Percentiles rank a stretch among this genome's conserved stretches.
Conservation (phyloP, 2,329 filamentous ascomycete species). For the Xylogone sp. region DNA sequence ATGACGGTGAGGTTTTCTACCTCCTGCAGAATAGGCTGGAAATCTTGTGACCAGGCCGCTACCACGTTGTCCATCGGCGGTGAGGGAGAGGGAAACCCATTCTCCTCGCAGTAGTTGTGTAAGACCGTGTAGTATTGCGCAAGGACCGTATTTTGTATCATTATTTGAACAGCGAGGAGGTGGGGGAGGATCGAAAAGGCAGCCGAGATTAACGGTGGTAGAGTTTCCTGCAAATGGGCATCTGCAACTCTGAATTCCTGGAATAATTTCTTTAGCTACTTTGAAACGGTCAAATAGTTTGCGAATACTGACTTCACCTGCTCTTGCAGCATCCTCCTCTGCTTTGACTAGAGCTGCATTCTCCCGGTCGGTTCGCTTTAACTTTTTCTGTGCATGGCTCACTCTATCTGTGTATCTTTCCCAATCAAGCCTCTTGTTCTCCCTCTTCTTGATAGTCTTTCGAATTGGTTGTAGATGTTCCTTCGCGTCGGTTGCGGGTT, state of each 20-base stretch:
- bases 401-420: conserved; percentile 72
- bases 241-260: conserved; percentile 74
- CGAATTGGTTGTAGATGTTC: conserved; percentile 67
- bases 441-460: conserved; percentile 81
- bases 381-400: conserved; percentile 66
- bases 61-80: conserved; percentile 71
- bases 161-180: conserved; percentile 65
- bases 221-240: conserved; percentile 64
- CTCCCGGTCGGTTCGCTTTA: conserved; percentile 67
- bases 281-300: conserved; percentile 6
- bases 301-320: conserved; percentile 52
- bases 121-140: conserved; percentile 75
- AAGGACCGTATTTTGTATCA: conserved; percentile 74
- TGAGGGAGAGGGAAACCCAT: conserved; percentile 66
- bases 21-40: conserved; percentile 60
- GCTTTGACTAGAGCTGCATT: conserved; percentile 67
- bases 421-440: conserved; percentile 78
- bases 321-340: conserved; percentile 63
- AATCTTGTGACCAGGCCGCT: conserved; percentile 59
- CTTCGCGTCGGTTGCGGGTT: conserved; percentile 65
- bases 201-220: conserved; percentile 68
- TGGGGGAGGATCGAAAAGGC: conserved; percentile 72
- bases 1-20: conserved; percentile 63
- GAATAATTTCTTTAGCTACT: conserved; percentile 1
- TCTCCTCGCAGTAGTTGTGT: conserved; percentile 67